Conservation (phyloP, 2,329 filamentous ascomycete genomes). For the Aspergillus sp. region DNA sequence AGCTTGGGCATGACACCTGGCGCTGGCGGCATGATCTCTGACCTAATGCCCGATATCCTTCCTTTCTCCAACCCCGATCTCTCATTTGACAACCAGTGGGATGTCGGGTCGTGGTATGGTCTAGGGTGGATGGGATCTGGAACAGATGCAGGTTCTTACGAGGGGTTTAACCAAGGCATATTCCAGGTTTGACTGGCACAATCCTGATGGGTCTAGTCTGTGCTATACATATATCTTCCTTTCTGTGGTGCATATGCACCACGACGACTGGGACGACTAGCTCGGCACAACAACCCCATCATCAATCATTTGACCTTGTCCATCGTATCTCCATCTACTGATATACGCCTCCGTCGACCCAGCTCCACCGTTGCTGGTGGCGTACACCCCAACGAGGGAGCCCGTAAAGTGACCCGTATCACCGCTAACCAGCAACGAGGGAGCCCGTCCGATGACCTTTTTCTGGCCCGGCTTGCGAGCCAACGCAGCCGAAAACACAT, state of each 20-base stretch:
- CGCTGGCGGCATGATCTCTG: background rate
- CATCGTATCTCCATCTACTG: constrained; percentile 7
- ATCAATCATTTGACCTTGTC: constrained; percentile 1
- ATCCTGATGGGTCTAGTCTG: background rate
- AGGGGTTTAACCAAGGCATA: background rate
- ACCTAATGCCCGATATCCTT: constrained; percentile 13
- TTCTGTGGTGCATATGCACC: no score
- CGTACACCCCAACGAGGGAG: constrained; percentile 3
- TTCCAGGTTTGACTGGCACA: background rate
- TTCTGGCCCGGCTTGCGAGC: background rate
- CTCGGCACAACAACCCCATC: background rate
- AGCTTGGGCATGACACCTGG: background rate
- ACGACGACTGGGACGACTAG: background rate
- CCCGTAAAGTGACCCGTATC: constrained; percentile 7
- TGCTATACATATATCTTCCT: background rate
- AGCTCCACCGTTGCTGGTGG: constrained; percentile 1
- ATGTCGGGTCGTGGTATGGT: constrained; percentile 10
- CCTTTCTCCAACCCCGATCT: constrained; percentile 13
- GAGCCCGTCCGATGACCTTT: background rate
- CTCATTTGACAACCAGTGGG: constrained; percentile 15
- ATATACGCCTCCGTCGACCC: constrained; percentile 4
- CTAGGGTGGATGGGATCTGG: constrained; percentile 11
- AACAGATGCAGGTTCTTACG: constrained; percentile 4
- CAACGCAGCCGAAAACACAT: constrained; percentile 2
- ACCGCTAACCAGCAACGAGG: constrained; percentile 3